phyloP scores from a whole-genome alignment of 208 protist genomes.

The Lotmaria passim region DNA sequence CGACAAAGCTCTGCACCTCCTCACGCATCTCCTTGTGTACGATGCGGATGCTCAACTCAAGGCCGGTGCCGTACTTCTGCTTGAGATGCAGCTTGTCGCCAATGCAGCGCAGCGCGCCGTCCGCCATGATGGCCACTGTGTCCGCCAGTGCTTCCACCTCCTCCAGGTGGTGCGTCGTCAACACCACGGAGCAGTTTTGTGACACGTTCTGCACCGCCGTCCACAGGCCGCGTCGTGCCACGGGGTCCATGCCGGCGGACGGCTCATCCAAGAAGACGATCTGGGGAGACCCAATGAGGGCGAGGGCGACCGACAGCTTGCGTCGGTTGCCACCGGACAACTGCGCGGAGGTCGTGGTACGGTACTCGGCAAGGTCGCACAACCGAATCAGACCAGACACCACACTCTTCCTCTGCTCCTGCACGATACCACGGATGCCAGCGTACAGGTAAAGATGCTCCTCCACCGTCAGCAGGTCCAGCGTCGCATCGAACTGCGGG shows the following conservation, averaged over 20 bases:
- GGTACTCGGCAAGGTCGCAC: slow-evolving; percentile 42
- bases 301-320: slow-evolving; percentile 68
- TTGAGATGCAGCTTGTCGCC: slow-evolving; percentile 80
- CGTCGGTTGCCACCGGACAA: slow-evolving; percentile 78
- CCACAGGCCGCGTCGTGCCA: slow-evolving; percentile 69
- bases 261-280: slow-evolving; percentile 81
- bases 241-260: slow-evolving; percentile 72
- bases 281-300: slow-evolving; percentile 66
- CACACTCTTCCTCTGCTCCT: slow-evolving; percentile 26
- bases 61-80: slow-evolving; percentile 68
- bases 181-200: slow-evolving; percentile 72
- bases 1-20: slow-evolving; percentile 46
- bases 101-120: slow-evolving; percentile 79
- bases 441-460: slow-evolving; percentile 76
- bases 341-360: slow-evolving; percentile 26
- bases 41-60: slow-evolving; percentile 58
- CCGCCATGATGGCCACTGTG: slow-evolving; percentile 80
- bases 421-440: slow-evolving; percentile 40
- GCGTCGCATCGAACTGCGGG: slow-evolving; percentile 93
- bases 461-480: slow-evolving; percentile 85
- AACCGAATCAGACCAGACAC: slow-evolving; percentile 38
- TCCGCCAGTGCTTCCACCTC: slow-evolving; percentile 90
- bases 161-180: slow-evolving; percentile 95
- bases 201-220: slow-evolving; percentile 60
- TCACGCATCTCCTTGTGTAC: slow-evolving; percentile 24